These are phyloP conservation scores for Erucastrum elatum DNA, from an alignment of 345 rosid genomes.

Conservation along the genomic window DNA sequence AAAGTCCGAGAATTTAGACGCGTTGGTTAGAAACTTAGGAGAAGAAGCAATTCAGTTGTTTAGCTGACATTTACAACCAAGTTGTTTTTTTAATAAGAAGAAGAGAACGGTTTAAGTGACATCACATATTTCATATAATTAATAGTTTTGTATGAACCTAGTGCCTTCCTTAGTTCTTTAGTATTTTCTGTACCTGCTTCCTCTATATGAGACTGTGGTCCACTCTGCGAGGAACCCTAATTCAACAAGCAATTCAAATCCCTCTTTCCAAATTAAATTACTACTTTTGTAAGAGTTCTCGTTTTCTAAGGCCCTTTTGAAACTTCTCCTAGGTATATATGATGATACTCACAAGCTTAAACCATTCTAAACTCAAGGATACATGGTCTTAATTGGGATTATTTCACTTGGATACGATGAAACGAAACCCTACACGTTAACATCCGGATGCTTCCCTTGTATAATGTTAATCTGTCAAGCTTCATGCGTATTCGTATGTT, in stretches of 20 bases:
- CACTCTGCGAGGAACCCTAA: conserved; percentile 41
- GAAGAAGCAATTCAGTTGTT: conserved; percentile 60
- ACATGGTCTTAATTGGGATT: background rate
- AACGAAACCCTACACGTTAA: background rate
- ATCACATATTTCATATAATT: conserved; percentile 30
- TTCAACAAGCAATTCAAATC: conserved; percentile 33
- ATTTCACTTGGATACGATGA: conserved; percentile 3
- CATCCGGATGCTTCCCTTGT: background rate
- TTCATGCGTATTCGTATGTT: conserved; percentile 23
- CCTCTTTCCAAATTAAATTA: background rate
- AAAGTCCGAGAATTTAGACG: conserved; percentile 68
- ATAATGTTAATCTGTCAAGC: conserved; percentile 1
- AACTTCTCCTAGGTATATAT: background rate
- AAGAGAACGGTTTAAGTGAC: conserved; percentile 37
- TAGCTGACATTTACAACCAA: conserved; percentile 39
- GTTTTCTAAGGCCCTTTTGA: background rate
- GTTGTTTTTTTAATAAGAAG: conserved; percentile 2
- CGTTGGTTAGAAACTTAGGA: conserved; percentile 72
- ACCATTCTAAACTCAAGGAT: background rate
- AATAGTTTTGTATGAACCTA: conserved; percentile 36
- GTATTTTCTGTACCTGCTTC: conserved; percentile 39
- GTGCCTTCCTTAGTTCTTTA: conserved; percentile 34
- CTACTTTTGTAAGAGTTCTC: background rate
- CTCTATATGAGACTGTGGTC: conserved; percentile 35
- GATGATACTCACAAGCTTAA: background rate